Evolutionary conservation across 441 rosid species (phyloP), one percentile per base, ranked within the genome.

Genomic region (Pelargonium fulgidum): DNA sequence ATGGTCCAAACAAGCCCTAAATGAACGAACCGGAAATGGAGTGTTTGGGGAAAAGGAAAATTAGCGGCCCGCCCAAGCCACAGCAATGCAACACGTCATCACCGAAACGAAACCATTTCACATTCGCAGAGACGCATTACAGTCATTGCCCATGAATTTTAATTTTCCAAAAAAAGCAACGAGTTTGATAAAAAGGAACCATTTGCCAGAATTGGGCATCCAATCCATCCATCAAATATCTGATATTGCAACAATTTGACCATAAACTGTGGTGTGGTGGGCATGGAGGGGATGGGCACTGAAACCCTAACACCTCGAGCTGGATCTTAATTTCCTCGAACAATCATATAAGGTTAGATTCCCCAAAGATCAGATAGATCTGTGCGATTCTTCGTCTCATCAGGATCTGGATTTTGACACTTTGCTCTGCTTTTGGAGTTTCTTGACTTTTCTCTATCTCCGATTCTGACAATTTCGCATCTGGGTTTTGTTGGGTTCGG

Each of bases 251-350:
- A 5, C 1, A 50, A 50, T 50, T 50, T 50, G 58, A 50, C 17
- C 58, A 4, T 2, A 50, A 50, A 13, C 17, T 50, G 58, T 50
- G 14, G 17, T 50, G 58, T 50, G 14, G 17, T 50, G 58, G 58
- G 7, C 16, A 50, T 50, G 58, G 41, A 36, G 41, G 41, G 41
- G 41, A 29, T 13, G 16, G 14, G 56, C 56, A 48, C 56, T 48
- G 56, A 50, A 50, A 50, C 58, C 58, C 58, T 50, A 50, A 50
- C 8, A 50, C 14, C 58, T 50, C 16, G 58, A 13, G 58, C 58
- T 50, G 58, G 58, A 14, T 50, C 58, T 50, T 50, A 13, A 16
- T 50, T 50, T 50, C 17, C 58, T 50, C 19, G 13, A 4, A 50
- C 58, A 50, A 5, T 6, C 20, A 50, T n/a, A 13, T 50, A n/a